Base-by-base conservation (phyloP, 2,329 filamentous ascomycete species). In the Talaromyces sp. region DNA sequence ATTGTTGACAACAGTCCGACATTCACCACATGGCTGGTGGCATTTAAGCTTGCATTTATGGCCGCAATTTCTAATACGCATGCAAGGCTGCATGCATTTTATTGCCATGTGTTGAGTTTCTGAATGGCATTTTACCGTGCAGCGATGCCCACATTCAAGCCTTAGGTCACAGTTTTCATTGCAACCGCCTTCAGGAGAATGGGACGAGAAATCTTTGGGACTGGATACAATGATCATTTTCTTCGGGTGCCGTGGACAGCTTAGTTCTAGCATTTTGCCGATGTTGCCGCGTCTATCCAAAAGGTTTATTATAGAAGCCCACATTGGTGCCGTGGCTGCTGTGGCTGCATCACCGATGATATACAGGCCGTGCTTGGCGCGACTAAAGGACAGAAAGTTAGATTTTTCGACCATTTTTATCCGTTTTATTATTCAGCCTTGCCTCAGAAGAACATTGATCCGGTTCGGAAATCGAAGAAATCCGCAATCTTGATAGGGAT, bases 301-400 rank as follows among this genome's bases (percentile, higher is more conserved):
- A n/a, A 60, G 58, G 36, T 30, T 28, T 5, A 61, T 32, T 3
- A 60, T 57, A 13, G 59, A 62, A 28, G 42, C 36, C 65, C 65
- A 66, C 63, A 66, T 63, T n/a, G 61, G 63, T 36, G 60, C 62
- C 27, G 33, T 44, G 2, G 42, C 57, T 10, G 58, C 60, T 4
- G 65, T 66, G 22, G 55, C 36, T 17, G 65, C 58, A 60, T 66
- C 53, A 5, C 65, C 63, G 28, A 66, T 63, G 6, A 66, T 53
- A 44, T 66, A 65, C 65, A 66, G 65, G 1, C 65, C 65, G 36
- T 66, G 63, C 36, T 64, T 59, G 5, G 65, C 65, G 51, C 63
- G 65, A 39, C 28, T 33, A 36, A 28, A 17, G 17, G 9, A n/a
- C n/a, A 30, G 6, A n/a, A 39, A 7, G 32, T 7, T 6, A 22